Evolutionary conservation across 75 land plant species (phyloP), one percentile per base, ranked within the genome.

Genomic region (Selaginella tamariscina): DNA sequence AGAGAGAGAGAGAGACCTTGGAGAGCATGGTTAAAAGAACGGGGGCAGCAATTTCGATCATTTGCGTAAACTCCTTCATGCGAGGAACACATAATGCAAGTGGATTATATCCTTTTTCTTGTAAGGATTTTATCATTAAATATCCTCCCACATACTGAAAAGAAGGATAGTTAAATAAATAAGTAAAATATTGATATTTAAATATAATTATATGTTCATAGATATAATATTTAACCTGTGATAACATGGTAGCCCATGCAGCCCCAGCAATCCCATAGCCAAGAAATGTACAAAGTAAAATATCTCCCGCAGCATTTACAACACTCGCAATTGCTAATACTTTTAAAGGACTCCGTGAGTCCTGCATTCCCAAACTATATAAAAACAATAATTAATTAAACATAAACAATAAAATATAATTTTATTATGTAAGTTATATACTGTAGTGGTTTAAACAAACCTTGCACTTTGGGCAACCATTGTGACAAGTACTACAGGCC

Each of bases 401-500:
- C 57, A 32, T 23, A 15, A 68, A 24, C 20, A 68, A 24, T 29
- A 68, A n/a, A n/a, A n/a, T n/a, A n/a, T n/a, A n/a, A n/a, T n/a
- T n/a, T n/a, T 67, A 32, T 24, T 8, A 33, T 39, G 24, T 1
- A 67, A 33, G 9, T 28, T 24, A 23, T 1, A 33, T 0, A 65
- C 31, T 31, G 0, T 20, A 31, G 32, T 28, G 54, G 39, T 20
- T 49, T 49, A 18, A 0, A 11, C 39, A 32, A 72, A 93, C 98
- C 98, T 93, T 70, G 90, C 89, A 83, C 98, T 93, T 71, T 93
- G 98, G 75, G 98, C 83, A 67, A 93, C 86, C 95, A 82, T 72
- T 31, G 93, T 86, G 69, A 93, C 79, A 69, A 93, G 88, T 33
- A 88, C 72, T 33, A 89, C 88, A 68, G 94, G 98, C 98, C 98